phyloP scores from a whole-genome alignment of 2,329 filamentous ascomycete genomes.

The Shiraia sp. region DNA sequence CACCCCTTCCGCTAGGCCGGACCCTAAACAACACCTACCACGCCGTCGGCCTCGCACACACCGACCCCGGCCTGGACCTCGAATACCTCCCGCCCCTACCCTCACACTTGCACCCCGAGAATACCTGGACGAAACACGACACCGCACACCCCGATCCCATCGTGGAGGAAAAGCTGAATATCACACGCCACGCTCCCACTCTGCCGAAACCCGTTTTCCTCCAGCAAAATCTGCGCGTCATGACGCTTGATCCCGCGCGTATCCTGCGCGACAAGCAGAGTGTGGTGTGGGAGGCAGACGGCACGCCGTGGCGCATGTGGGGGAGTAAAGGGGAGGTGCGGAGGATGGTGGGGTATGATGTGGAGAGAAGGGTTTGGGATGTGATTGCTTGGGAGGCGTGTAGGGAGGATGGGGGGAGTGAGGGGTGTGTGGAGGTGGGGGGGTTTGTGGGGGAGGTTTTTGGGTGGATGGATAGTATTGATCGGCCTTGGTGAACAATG shows the following conservation, averaged over 20 bases:
- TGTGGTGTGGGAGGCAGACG: constrained; percentile 11
- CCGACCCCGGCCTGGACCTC: constrained; percentile 24
- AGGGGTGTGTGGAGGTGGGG: constrained; percentile 14
- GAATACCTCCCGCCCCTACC: constrained; percentile 17
- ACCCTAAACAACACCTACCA: constrained; percentile 12
- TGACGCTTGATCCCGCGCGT: constrained; percentile 19
- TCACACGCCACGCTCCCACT: constrained; percentile 4
- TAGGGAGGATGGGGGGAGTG: constrained; percentile 9
- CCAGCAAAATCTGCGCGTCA: constrained; percentile 24
- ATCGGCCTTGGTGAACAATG: constrained; percentile 8
- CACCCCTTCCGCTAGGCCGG: constrained; percentile 37
- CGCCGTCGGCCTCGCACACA: constrained; percentile 21
- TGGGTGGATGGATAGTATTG: constrained; percentile 10
- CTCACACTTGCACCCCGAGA: constrained; percentile 16
- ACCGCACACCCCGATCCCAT: constrained; percentile 1
- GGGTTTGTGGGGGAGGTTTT: constrained; percentile 22
- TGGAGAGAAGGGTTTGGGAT: constrained; percentile 31
- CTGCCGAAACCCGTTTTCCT: constrained; percentile 22
- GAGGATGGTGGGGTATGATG: constrained; percentile 24
- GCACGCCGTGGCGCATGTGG: constrained; percentile 24
- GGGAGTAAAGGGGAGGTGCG: constrained; percentile 12
- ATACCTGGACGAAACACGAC: constrained; percentile 13
- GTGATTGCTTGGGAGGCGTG: constrained; percentile 26
- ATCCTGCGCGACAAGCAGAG: constrained; percentile 13
- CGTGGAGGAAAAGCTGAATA: constrained; percentile 5